Evolutionary conservation across 2,329 filamentous ascomycete genomes (phyloP).

Genomic region (Claviceps purpurea): DNA sequence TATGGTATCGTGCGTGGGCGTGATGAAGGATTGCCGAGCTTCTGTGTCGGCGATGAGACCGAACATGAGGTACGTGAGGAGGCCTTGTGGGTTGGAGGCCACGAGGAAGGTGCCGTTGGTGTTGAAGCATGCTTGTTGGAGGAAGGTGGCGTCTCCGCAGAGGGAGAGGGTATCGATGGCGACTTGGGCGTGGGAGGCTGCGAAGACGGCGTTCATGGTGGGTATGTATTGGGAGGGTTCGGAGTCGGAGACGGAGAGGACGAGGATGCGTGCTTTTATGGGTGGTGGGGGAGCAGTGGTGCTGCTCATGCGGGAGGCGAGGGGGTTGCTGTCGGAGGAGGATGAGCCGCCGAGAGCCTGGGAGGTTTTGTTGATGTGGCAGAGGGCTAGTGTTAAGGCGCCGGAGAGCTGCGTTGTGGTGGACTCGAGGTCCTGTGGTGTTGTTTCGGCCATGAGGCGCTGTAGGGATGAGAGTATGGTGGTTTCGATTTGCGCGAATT

Average conservation of each 20-base stretch:
- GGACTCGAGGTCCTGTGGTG: constrained; percentile 48
- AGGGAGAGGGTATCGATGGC: constrained; percentile 88
- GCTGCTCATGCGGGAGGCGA: constrained; percentile 19
- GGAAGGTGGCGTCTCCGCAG: constrained; percentile 73
- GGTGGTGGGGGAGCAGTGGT: constrained; percentile 18
- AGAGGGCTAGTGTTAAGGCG: constrained; percentile 76
- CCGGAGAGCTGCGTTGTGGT: constrained; percentile 82
- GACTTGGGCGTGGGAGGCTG: constrained; percentile 74
- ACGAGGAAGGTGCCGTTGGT: constrained; percentile 44
- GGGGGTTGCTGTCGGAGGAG: constrained; percentile 19
- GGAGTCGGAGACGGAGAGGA: constrained; percentile 75
- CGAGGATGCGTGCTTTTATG: constrained; percentile 55
- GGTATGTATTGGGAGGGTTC: constrained; percentile 90
- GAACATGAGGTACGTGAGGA: constrained; percentile 91
- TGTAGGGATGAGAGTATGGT: constrained; percentile 64
- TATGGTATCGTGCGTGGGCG: constrained; percentile 72
- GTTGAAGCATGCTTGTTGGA: constrained; percentile 73
- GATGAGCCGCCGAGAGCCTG: constrained; percentile 49
- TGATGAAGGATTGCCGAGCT: constrained; percentile 49
- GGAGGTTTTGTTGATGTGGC: constrained; percentile 76
- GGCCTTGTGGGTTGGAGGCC: constrained; percentile 46
- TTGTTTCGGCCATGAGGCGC: constrained; percentile 58
- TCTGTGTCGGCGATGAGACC: constrained; percentile 61
- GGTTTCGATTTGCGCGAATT: constrained; percentile 77
- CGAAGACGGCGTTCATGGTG: constrained; percentile 97